A percentile compares a stretch with the other conserved stretches of the same genome.
Conservation (phyloP, 305 asterid genomes). For the Salvia sclarea region DNA sequence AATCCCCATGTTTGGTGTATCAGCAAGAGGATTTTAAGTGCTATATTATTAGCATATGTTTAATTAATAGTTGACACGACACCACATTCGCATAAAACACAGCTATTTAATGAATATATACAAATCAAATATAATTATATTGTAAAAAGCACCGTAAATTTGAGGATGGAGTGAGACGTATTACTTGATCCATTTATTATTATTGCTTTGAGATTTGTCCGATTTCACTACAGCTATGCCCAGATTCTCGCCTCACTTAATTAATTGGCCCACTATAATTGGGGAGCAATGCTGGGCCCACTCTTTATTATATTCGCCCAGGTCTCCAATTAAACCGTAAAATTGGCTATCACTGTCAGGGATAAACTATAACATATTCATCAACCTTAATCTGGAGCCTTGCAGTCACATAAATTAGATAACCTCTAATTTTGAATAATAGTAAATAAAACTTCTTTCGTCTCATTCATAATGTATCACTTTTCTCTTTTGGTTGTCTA, state of each 20-base stretch:
- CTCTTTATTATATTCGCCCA: neutral
- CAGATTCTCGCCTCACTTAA: constrained; percentile 32
- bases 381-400: neutral
- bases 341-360: neutral
- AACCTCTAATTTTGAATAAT: too few species aligned
- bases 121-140: too few species aligned
- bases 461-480: too few species aligned
- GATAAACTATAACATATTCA: neutral
- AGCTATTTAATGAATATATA: too few species aligned
- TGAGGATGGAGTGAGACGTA: neutral
- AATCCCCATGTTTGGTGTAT: constrained; percentile 18
- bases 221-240: neutral
- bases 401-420: neutral
- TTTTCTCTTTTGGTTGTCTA: too few species aligned
- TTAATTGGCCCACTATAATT: constrained; percentile 38
- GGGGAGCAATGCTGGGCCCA: neutral
- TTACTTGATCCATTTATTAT: neutral
- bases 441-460: too few species aligned
- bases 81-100: neutral
- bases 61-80: neutral
- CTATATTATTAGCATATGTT: neutral
- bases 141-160: neutral
- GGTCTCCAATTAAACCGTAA: neutral
- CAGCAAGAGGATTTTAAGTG: neutral
- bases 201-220: neutral